phyloP scores from a whole-genome alignment of 305 asterid genomes.

The Euphrasia arctica region DNA sequence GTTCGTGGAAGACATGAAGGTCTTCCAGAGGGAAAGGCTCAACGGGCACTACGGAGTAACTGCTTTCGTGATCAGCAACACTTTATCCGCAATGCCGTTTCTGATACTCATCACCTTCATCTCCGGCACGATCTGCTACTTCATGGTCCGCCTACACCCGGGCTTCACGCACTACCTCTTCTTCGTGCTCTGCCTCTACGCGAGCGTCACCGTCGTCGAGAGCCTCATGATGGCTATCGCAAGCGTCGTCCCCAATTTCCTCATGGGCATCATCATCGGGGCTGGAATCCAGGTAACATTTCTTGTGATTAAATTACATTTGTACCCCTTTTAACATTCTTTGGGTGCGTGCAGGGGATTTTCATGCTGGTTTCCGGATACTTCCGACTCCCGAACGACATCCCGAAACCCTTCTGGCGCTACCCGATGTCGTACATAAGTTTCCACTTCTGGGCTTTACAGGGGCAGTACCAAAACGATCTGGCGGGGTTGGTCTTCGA shows the following conservation, averaged over 20 bases:
- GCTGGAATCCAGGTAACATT: slow-evolving; percentile 90
- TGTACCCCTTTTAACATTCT: neutral
- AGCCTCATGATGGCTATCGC: slow-evolving; percentile 99
- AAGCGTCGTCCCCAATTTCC: slow-evolving; percentile 92
- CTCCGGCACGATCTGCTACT: slow-evolving; percentile 94
- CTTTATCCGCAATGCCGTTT: slow-evolving; percentile 87
- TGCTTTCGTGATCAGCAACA: slow-evolving; percentile 91
- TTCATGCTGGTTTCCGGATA: slow-evolving; percentile 97
- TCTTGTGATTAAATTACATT: neutral
- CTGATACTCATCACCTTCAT: slow-evolving; percentile 76
- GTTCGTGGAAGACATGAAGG: slow-evolving; percentile 99
- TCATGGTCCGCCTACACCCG: slow-evolving; percentile 94
- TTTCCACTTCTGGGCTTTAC: slow-evolving; percentile 99
- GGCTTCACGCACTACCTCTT: slow-evolving; percentile 77
- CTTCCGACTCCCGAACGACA: slow-evolving; percentile 95
- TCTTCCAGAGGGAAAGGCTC: slow-evolving; percentile 92
- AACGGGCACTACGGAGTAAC: slow-evolving; percentile 96
- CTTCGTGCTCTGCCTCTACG: slow-evolving; percentile 82
- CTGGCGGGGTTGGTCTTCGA: slow-evolving; percentile 76
- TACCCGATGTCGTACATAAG: slow-evolving; percentile 99
- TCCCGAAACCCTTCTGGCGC: slow-evolving; percentile 97
- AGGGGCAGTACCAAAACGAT: slow-evolving; percentile 99
- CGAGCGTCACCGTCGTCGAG: slow-evolving; percentile 95
- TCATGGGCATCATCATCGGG: slow-evolving; percentile 97
- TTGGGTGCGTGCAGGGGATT: slow-evolving; percentile 51